phyloP scores from a whole-genome alignment of 2,329 filamentous ascomycete genomes.

The Elsinoe perseae region DNA sequence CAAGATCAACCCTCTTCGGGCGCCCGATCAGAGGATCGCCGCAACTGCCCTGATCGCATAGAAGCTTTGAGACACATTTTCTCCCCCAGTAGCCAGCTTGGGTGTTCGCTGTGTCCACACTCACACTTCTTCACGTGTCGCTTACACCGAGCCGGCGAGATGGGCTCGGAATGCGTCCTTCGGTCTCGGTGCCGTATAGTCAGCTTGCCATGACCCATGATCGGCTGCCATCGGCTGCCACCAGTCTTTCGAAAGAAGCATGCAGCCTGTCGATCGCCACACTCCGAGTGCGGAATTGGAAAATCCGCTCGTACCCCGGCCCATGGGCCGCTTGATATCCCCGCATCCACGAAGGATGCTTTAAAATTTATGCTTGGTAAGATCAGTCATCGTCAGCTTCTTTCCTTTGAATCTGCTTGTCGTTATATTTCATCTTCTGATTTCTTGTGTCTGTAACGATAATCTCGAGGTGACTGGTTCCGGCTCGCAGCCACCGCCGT shows the following conservation, averaged over 20 bases:
- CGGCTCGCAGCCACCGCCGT: no score
- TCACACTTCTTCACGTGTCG: background rate
- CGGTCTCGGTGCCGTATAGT: background rate
- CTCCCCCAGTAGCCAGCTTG: background rate
- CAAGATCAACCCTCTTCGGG: background rate
- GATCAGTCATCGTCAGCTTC: conserved; percentile 9
- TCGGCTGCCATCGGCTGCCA: background rate
- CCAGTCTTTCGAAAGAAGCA: background rate
- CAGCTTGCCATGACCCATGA: background rate
- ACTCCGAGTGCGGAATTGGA: conserved; percentile 2
- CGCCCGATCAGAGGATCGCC: background rate
- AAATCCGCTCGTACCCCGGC: background rate
- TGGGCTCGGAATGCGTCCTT: background rate
- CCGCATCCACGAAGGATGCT: conserved; percentile 1
- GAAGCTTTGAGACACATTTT: conserved; percentile 2
- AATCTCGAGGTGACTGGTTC: no score
- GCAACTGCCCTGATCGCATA: background rate
- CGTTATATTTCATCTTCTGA: background rate
- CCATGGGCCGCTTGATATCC: conserved; percentile 3
- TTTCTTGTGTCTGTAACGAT: background rate
- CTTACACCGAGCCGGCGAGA: background rate
- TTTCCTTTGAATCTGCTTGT: background rate
- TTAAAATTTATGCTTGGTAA: conserved; percentile 6
- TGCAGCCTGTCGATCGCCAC: background rate
- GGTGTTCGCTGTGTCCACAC: background rate